Conservation (phyloP, 306 rosid species). For the Hippophae rhamnoides region DNA sequence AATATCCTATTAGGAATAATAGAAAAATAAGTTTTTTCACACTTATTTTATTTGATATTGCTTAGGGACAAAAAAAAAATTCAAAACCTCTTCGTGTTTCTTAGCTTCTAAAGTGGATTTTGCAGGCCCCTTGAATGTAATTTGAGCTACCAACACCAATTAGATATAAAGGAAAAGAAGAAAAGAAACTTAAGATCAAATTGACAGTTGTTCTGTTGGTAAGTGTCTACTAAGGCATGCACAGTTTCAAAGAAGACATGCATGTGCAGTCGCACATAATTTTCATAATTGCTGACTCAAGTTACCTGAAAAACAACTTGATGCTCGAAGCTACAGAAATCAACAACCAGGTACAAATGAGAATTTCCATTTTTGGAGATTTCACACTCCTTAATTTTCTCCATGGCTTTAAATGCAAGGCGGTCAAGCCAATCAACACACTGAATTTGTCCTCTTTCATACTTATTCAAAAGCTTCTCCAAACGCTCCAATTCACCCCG, state of each 20-base stretch:
- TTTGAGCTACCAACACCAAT: too few species aligned
- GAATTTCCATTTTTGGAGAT: slow-evolving; percentile 65
- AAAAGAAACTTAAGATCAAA: too few species aligned
- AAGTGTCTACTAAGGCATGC: not conserved
- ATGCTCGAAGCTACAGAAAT: slow-evolving; percentile 86
- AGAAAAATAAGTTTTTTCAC: too few species aligned
- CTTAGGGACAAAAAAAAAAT: too few species aligned
- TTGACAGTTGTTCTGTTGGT: too few species aligned
- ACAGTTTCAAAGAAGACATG: not conserved
- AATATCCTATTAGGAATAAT: too few species aligned
- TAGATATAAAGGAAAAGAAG: too few species aligned
- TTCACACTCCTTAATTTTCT: slow-evolving; percentile 70
- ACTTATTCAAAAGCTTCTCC: slow-evolving; percentile 85
- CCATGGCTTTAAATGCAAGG: slow-evolving; percentile 71
- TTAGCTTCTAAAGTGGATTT: too few species aligned
- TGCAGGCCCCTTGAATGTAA: too few species aligned
- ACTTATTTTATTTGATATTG: too few species aligned
- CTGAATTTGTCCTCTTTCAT: slow-evolving; percentile 85
- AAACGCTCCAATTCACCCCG: slow-evolving; percentile 90
- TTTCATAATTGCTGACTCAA: slow-evolving; percentile 6
- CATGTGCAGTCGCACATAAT: not conserved
- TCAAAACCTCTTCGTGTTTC: too few species aligned
- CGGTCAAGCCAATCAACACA: slow-evolving; percentile 95
- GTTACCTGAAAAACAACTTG: slow-evolving; percentile 91
- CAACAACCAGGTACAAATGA: slow-evolving; percentile 73